Conservation (phyloP, 2,329 filamentous ascomycete species). For the Aurifilum marmelostoma region DNA sequence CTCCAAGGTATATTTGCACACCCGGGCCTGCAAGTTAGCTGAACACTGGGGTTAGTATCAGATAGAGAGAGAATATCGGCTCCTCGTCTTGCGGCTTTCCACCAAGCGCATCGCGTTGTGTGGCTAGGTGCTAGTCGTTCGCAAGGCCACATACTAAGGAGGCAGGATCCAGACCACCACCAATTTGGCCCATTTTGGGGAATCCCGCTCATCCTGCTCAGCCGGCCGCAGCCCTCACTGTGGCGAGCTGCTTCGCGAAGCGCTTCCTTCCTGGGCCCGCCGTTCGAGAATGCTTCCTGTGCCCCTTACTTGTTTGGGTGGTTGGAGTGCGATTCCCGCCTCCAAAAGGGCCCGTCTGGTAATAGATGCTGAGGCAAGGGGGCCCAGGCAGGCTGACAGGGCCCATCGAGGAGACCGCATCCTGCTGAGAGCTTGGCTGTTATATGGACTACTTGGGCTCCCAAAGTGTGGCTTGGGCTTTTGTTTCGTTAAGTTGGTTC, state of each 20-base stretch:
- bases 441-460: neutral
- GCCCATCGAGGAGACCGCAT: neutral
- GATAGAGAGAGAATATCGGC: no score
- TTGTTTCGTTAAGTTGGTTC: neutral
- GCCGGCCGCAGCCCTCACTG: neutral
- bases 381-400: slow-evolving; percentile 2
- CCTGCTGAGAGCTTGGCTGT: neutral
- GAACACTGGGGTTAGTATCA: no score
- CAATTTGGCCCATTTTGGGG: neutral
- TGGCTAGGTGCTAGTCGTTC: neutral
- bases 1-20: neutral
- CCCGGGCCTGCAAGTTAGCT: no score
- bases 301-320: neutral
- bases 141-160: neutral
- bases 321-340: neutral
- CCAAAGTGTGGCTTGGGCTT: neutral
- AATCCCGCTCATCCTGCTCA: neutral
- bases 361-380: slow-evolving; percentile 7
- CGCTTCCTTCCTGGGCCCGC: neutral
- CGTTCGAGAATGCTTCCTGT: neutral
- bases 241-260: neutral
- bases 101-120: neutral
- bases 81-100: neutral
- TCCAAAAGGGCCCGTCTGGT: neutral
- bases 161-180: neutral